Conservation (phyloP, 108 stramenopile genomes). For the Poteriospumella lacustris region DNA sequence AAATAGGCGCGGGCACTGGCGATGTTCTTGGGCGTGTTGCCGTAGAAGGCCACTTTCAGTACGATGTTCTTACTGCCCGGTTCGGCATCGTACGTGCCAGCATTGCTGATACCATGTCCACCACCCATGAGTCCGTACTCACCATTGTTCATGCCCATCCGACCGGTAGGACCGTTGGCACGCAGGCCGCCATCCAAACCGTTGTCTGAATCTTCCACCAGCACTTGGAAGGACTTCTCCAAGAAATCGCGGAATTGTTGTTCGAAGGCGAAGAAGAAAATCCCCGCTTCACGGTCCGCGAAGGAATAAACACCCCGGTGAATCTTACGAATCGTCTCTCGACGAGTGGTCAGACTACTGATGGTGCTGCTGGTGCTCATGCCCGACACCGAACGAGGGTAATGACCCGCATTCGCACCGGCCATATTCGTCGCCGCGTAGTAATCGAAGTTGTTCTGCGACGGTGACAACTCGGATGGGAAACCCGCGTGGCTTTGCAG, state of each 20-base stretch:
- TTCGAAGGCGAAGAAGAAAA: not conserved
- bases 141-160: not conserved
- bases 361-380: too few relatives aligned
- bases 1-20: not conserved
- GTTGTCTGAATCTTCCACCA: not conserved
- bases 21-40: not conserved
- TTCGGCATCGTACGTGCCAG: not conserved
- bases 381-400: too few relatives aligned
- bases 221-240: not conserved
- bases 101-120: not conserved
- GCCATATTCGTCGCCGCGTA: too few relatives aligned
- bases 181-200: too few relatives aligned
- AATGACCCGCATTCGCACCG: too few relatives aligned
- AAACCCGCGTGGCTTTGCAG: too few relatives aligned
- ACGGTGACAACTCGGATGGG: too few relatives aligned
- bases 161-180: not conserved
- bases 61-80: not conserved
- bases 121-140: not conserved
- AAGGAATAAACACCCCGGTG: not conserved
- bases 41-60: not conserved
- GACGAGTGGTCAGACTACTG: too few relatives aligned
- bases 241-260: not conserved
- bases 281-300: not conserved
- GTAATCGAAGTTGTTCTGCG: too few relatives aligned
- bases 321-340: not conserved